Evolutionary conservation across 2,329 filamentous ascomycete species (phyloP).

Genomic region (Dothideomycetidae sp.): DNA sequence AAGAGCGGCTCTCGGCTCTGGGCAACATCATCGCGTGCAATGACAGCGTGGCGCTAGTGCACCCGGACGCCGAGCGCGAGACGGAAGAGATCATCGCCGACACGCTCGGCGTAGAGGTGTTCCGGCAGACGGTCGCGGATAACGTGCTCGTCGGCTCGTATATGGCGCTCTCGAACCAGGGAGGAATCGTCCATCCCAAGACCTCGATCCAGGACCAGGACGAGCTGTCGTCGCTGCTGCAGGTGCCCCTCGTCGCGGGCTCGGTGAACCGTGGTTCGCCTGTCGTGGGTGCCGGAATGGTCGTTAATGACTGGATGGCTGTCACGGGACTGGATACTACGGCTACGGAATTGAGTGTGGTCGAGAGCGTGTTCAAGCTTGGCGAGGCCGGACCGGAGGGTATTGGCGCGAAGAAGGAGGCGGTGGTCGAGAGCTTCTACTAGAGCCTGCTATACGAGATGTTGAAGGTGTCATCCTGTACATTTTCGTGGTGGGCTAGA

Average conservation of each 20-base stretch:
- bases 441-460: conserved; percentile 38
- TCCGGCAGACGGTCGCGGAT: conserved; percentile 88
- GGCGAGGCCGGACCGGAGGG: conserved; percentile 52
- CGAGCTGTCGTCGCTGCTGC: conserved; percentile 80
- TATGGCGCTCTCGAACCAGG: conserved; percentile 92
- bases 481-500: not conserved
- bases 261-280: conserved; percentile 84
- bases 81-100: conserved; percentile 98
- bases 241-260: conserved; percentile 90
- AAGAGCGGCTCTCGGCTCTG: conserved; percentile 87
- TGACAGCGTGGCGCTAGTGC: conserved; percentile 91
- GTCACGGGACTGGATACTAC: conserved; percentile 79
- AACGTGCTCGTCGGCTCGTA: conserved; percentile 94
- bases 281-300: conserved; percentile 93
- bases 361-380: conserved; percentile 90
- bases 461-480: not conserved
- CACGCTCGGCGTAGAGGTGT: conserved; percentile 76
- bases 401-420: conserved; percentile 76
- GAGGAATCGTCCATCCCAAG: conserved; percentile 93
- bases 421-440: conserved; percentile 98
- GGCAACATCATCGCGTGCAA: conserved; percentile 96
- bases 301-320: conserved; percentile 95
- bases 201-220: conserved; percentile 96
- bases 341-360: conserved; percentile 90
- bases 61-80: conserved; percentile 92